Evolutionary conservation across 768 basidiomycete species (phyloP), one percentile per base, ranked within the genome.

Genomic region (Lactifluus piperatus): DNA sequence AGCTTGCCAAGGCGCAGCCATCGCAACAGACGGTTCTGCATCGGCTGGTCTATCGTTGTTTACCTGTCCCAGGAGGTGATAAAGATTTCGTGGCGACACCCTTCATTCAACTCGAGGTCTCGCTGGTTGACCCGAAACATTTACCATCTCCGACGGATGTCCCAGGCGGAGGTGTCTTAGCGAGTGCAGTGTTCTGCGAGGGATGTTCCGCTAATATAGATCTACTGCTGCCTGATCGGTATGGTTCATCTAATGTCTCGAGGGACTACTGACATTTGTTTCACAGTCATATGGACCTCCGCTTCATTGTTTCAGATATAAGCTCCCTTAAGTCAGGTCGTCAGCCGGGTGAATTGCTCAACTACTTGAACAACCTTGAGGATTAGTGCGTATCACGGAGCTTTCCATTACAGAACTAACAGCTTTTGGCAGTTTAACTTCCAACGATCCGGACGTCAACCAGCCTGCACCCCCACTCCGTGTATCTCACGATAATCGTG

Each of bases 381-480:
- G 54, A 68, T 20, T 82, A 74, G 83, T 84, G 53, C 22, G 80
- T 72, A 24, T 44, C 52, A 30, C 10, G 26, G 37, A 57, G 30
- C 46, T 56, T 41, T 24, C 57, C 44, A 32, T 34, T 26, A 47
- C 44, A 56, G 13, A 50, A 53, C 45, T 51, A n/a, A 53, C 26
- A 27, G 44, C 63, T 54, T 67, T 27, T 26, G 47, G 29, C 60
- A 81, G 79, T 63, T 67, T 77, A 63, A 69, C 62, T 13, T 68
- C 67, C 39, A 58, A 66, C 14, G 68, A 68, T 6, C 48, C 62
- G 11, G 65, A 68, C 20, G 55, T 64, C 5, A 51, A 66, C 14
- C 81, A 76, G 56, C 81, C 81, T 9, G 72, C 75, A 22, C 72
- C 79, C 8, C 83, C 85, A 3, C 64, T 80, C 29, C 70, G 67